A percentile compares a stretch with the other conserved stretches of the same genome.
These are phyloP conservation scores for Aphanomyces euteiches DNA, from an alignment of 352 stramenopile species.

Conservation along the genomic window DNA sequence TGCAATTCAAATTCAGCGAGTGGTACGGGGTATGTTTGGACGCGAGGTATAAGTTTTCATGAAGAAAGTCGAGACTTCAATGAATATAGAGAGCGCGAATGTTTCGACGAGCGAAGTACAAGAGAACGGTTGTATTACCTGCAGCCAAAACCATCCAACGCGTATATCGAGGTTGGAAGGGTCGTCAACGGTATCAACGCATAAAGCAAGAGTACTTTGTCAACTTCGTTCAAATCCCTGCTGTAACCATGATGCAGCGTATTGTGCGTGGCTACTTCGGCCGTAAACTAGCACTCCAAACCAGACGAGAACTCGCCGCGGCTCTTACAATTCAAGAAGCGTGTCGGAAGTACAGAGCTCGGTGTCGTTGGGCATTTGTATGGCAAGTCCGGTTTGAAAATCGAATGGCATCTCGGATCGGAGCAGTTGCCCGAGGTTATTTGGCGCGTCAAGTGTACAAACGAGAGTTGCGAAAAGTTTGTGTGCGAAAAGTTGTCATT, in stretches of 20 bases:
- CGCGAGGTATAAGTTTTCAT: conserved; percentile 30
- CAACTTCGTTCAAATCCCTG: conserved; percentile 41
- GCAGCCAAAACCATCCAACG: conserved; percentile 48
- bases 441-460: conserved; percentile 55
- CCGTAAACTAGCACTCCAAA: conserved; percentile 37
- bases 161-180: conserved; percentile 49
- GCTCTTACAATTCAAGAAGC: conserved; percentile 47
- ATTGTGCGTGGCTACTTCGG: conserved; percentile 57
- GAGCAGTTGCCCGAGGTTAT: conserved; percentile 53
- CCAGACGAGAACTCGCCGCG: conserved; percentile 36
- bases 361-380: conserved; percentile 40
- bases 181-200: conserved; percentile 34
- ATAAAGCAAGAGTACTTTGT: conserved; percentile 34
- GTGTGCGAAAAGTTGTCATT: conserved; percentile 44
- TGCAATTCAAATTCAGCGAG: conserved; percentile 48
- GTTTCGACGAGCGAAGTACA: conserved; percentile 44
- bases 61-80: neutral
- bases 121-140: conserved; percentile 45
- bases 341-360: conserved; percentile 48
- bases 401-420: conserved; percentile 62
- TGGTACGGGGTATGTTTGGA: conserved; percentile 57
- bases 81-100: conserved; percentile 38
- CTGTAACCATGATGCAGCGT: conserved; percentile 49
- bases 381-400: conserved; percentile 38
- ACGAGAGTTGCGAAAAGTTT: conserved; percentile 44